phyloP scores from a whole-genome alignment of 257 asterid genomes.

The Nicotiana attenuata region DNA sequence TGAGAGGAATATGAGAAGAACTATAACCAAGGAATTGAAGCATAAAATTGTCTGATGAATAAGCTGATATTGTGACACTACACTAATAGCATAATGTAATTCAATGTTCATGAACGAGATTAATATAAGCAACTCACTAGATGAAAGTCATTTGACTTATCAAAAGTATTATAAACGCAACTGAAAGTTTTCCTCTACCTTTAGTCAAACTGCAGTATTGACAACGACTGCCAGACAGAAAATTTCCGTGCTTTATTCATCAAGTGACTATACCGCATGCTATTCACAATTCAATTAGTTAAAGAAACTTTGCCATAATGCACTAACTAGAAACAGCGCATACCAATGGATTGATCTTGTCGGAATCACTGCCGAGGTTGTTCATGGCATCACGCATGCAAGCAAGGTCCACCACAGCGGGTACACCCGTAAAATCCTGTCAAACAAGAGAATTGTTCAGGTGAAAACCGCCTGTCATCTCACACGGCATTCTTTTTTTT shows the following conservation, averaged over 20 bases:
- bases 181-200: neutral
- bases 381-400: slow-evolving; percentile 99
- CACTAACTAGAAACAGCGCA: neutral
- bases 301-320: neutral
- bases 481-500: neutral
- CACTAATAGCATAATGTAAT: neutral
- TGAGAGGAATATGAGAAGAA: neutral
- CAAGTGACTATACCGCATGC: neutral
- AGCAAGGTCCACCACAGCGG: slow-evolving; percentile 93
- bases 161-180: neutral
- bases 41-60: neutral
- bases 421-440: slow-evolving; percentile 97
- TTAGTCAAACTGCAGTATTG: neutral
- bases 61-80: neutral
- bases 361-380: slow-evolving; percentile 83
- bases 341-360: slow-evolving; percentile 98
- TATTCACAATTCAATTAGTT: neutral
- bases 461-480: neutral
- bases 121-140: neutral
- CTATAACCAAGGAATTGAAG: neutral
- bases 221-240: neutral
- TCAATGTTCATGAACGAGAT: neutral
- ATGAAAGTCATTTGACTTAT: neutral
- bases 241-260: neutral
- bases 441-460: slow-evolving; percentile 19